Evolutionary conservation across 345 rosid genomes (phyloP).

Genomic region (Ceriops tagal): DNA sequence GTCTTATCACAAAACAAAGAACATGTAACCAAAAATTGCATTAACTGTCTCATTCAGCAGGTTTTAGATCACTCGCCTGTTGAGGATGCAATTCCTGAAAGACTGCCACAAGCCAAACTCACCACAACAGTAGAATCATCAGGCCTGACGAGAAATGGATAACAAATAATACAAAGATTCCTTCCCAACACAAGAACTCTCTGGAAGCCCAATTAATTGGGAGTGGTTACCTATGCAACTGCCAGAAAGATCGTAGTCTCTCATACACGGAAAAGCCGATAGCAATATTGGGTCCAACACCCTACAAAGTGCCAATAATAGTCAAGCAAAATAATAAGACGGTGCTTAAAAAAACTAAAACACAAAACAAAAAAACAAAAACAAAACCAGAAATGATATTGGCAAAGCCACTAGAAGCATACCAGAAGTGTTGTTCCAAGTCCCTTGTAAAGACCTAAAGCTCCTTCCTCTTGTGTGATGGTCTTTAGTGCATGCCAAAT

Average conservation of each 20-base stretch:
- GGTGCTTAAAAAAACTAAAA: background rate
- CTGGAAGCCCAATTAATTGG: conserved; percentile 1
- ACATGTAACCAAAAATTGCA: background rate
- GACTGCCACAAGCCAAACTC: conserved; percentile 93
- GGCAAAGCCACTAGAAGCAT: conserved; percentile 14
- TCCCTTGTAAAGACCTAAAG: conserved; percentile 82
- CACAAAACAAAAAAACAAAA: background rate
- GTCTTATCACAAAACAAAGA: too few species aligned
- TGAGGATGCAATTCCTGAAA: conserved; percentile 93
- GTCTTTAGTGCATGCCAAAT: conserved; percentile 73
- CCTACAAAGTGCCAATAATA: conserved; percentile 26
- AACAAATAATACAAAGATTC: background rate
- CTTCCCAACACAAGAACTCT: background rate
- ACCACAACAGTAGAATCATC: conserved; percentile 61
- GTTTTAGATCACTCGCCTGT: conserved; percentile 53
- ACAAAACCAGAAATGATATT: background rate
- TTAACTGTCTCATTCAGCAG: background rate
- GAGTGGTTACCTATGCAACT: conserved; percentile 56
- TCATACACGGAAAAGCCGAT: conserved; percentile 87
- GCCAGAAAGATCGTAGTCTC: conserved; percentile 78
- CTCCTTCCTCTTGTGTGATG: conserved; percentile 70
- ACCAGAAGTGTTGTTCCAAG: conserved; percentile 88
- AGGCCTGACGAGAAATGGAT: conserved; percentile 44
- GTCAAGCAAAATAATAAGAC: background rate
- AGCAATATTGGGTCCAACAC: conserved; percentile 90